Evolutionary conservation across 306 rosid species (phyloP), one percentile per base, ranked within the genome.

Genomic region (Rosa persica): DNA sequence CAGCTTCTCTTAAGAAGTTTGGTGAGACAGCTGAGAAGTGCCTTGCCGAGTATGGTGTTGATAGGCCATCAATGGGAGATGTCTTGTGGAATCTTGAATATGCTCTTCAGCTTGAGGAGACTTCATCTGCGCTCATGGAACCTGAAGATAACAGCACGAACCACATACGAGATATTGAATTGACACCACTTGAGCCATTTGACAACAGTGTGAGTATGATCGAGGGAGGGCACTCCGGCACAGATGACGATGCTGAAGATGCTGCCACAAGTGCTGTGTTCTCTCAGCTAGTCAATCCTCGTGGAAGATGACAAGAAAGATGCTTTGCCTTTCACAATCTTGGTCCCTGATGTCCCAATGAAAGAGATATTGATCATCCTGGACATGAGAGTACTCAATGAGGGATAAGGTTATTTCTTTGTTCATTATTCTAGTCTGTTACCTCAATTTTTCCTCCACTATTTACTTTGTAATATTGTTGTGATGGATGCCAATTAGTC

Each of bases 11-110:
- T 5, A 95, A 89, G 89, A 95, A 95, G 85, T 92, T 91, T 46
- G 97, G 98, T 22, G 98, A 95, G 85, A 89, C 98, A 8, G 98
- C 98, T 1, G 98, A 92, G 91, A 95, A 92, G 85, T 95, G 98
- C 77, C 83, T 95, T 52, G 97, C 97, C 0, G 98, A 95, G 75
- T 85, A 92, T 78, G 98, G 98, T 22, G 96, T 87, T 27, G 98
- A 95, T 69, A 87, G 98, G 82, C 98, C 98, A n/a, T 87, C 98
- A 3, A 95, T 95, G 98, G 98, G 98, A 38, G 97, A 95, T 47
- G 98, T 95, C 67, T 79, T 95, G 82, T 92, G 98, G 97, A 92
- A 92, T 66, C 95, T 95, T 60, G 98, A 95, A 84, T 92, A 95
- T 40, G 93, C 98, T 76, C 85, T 92, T 81, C 98, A 92, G 91